These are phyloP conservation scores for Prinsepia uniflora DNA, from an alignment of 306 rosid genomes.

Conservation along the genomic window DNA sequence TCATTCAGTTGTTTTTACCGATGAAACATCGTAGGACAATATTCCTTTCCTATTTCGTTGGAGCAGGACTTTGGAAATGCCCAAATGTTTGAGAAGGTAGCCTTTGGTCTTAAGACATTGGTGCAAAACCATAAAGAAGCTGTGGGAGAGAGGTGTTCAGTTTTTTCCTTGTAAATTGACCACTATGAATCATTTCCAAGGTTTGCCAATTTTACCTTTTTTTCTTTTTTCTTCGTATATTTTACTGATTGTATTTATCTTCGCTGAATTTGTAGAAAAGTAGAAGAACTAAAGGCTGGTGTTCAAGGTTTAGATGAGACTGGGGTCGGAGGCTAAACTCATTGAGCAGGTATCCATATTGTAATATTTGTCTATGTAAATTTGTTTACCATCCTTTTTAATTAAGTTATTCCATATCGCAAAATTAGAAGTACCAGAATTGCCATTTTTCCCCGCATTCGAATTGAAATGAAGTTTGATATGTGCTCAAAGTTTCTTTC, in stretches of 20 bases:
- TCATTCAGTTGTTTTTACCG: background rate
- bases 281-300: slow-evolving; percentile 24
- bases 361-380: background rate
- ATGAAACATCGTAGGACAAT: slow-evolving; percentile 4
- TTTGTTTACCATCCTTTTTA: background rate
- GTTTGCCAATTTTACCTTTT: background rate
- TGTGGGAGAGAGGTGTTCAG: slow-evolving; percentile 20
- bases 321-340: slow-evolving; percentile 1
- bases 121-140: slow-evolving; percentile 15
- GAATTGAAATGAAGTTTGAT: background rate
- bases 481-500: background rate
- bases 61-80: slow-evolving; percentile 20
- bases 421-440: background rate
- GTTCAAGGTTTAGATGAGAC: slow-evolving; percentile 11
- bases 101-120: slow-evolving; percentile 21
- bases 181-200: background rate
- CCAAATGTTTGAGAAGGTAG: slow-evolving; percentile 21
- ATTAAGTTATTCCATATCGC: background rate
- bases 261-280: slow-evolving; percentile 19
- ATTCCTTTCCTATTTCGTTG: slow-evolving; percentile 1
- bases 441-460: background rate
- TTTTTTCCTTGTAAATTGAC: background rate
- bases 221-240: background rate
- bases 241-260: background rate
- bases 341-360: slow-evolving; percentile 20